Percentiles rank a stretch among this genome's conserved stretches.
Evolutionary conservation across 495 filamentous ascomycete genomes (phyloP).

Genomic region (Aspergillus haitiensis): DNA sequence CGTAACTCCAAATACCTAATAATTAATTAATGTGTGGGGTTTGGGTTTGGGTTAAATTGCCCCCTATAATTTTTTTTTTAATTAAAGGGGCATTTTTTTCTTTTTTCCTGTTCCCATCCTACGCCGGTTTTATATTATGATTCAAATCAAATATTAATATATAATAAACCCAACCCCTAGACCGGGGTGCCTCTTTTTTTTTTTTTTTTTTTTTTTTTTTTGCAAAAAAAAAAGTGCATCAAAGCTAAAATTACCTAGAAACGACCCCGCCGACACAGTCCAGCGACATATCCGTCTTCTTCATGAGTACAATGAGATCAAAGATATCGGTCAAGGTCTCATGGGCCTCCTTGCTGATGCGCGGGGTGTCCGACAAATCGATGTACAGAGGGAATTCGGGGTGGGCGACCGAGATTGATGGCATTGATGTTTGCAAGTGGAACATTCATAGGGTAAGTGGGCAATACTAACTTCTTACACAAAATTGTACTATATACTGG

Average conservation of each 20-base stretch:
- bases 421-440: not conserved
- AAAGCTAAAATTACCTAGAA: conserved; percentile 15
- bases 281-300: conserved; percentile 66
- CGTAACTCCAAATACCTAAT: too few species aligned
- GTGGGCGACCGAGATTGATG: conserved; percentile 31
- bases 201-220: too few species aligned
- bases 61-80: too few species aligned
- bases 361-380: conserved; percentile 58
- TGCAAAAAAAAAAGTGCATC: too few species aligned
- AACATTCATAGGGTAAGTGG: not conserved
- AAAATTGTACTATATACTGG: not conserved
- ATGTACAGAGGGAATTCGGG: conserved; percentile 62
- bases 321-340: conserved; percentile 69
- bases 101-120: too few species aligned
- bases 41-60: too few species aligned
- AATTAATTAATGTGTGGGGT: too few species aligned
- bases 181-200: too few species aligned
- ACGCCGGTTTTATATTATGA: too few species aligned
- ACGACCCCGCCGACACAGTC: conserved; percentile 48
- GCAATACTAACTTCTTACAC: not conserved
- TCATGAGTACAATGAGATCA: conserved; percentile 78
- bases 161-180: too few species aligned
- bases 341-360: conserved; percentile 74
- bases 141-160: too few species aligned
- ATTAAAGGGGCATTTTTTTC: too few species aligned